Conservation (phyloP, 768 basidiomycete species). For the Lentinula edodes region DNA sequence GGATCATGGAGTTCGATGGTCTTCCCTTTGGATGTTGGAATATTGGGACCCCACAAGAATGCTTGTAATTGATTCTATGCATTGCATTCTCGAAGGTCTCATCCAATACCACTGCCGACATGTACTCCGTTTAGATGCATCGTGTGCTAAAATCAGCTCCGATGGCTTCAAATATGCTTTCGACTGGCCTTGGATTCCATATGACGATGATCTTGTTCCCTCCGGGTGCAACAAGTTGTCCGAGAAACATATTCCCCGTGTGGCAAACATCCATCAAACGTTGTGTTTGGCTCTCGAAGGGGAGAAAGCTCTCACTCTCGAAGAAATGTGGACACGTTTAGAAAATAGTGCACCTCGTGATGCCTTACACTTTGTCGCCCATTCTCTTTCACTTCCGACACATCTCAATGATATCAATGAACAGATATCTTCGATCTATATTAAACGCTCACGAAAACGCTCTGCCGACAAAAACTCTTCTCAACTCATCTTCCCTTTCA, state of each 20-base stretch:
- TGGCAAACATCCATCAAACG: not conserved
- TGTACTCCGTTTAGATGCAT: not conserved
- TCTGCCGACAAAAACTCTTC: not conserved
- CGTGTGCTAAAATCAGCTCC: not conserved
- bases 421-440: too few relatives aligned
- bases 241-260: not conserved
- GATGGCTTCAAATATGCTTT: not conserved
- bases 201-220: not conserved
- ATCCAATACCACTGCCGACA: constrained; percentile 25
- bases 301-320: not conserved
- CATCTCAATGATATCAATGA: too few relatives aligned
- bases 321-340: not conserved
- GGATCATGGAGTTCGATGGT: constrained; percentile 20
- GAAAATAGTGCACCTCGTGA: not conserved
- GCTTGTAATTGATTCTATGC: constrained; percentile 34
- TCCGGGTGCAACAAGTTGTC: not conserved
- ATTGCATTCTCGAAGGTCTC: constrained; percentile 30
- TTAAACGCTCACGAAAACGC: too few relatives aligned
- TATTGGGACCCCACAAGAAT: constrained; percentile 32
- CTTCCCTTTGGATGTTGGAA: constrained; percentile 24
- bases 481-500: not conserved
- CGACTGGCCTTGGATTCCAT: not conserved
- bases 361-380: not conserved
- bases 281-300: not conserved
- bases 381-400: too few relatives aligned